Base-by-base conservation (phyloP, 345 rosid genomes). In the Kandelia obovata region DNA sequence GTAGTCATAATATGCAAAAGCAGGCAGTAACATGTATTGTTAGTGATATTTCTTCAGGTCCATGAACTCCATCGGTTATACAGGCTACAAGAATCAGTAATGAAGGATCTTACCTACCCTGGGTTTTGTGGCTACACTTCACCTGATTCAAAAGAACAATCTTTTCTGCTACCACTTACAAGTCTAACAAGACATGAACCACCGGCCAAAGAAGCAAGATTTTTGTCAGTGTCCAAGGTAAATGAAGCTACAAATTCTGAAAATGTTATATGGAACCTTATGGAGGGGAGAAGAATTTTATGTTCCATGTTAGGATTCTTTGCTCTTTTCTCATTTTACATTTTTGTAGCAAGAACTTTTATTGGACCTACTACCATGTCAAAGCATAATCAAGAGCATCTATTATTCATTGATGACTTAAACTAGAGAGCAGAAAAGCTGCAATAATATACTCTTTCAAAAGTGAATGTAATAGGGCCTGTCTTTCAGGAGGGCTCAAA, bases 31-130 rank as follows among this genome's bases (percentile, higher is more conserved):
- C 58, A 39, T 56, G 46, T 43, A 56, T 73, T 46, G 60, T 56
- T 64, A 67, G 15, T 30, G 27, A 32, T 31, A 62, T 62, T 67
- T 58, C 31, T 46, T 52, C 72, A 86, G 89, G 83, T 86, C 46
- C 77, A 73, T 53, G 87, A 86, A 62, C 84, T 83, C 64, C 86
- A 83, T 61, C 81, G 72, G 27, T 64, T 81, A 19, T 80, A 79
- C 61, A 25, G 65, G 25, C 70, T 77, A 46, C 84, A 83, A 62
- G 75, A 72, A 72, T 79, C 71, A 19, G 71, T 82, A 32, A 82
- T 76, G 86, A 75, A 68, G 70, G 80, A 78, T 63, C 64, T 66
- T 62, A 58, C 58, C 34, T 47, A 73, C 55, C 51, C 58, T 59
- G 73, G 78, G 53, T 58, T 27, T 53, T 37, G 58, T 58, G 52